Evolutionary conservation across 1,284 basidiomycete genomes (phyloP), one percentile per base, ranked within the genome.

Genomic region (Microbotryum scabiosae): DNA sequence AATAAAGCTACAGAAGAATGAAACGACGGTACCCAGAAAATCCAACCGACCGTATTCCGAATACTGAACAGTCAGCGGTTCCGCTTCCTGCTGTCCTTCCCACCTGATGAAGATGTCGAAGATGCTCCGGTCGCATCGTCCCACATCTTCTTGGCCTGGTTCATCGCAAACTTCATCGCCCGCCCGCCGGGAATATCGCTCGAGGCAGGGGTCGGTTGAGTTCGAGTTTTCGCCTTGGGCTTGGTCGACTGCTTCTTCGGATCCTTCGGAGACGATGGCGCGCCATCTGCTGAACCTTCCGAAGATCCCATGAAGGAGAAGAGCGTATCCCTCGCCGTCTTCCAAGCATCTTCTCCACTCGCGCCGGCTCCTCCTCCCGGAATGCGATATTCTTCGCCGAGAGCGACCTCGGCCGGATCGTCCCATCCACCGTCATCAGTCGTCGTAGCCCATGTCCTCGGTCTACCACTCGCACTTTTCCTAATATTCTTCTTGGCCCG

Each of bases 91-190:
- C 16, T 41, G 36, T 18, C 36, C 36, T 41, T 41, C 36, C 36
- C 36, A 41, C 36, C 16, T 12, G 16, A 41, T 41, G 5, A 41
- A 16, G 36, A 10, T 41, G 36, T 12, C 36, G 36, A 41, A 1
- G 9, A 9, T 2, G 9, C 36, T 41, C 52, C 43, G 9, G 43
- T 54, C 43, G 59, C 32, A 8, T 60, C 59, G 4, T 61, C 54
- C 59, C 53, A 61, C 5, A 48, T 53, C 51, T 61, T 56, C 59
- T 61, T 59, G 26, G 59, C 63, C 25, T 55, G 53, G 1, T 32
- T 44, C 46, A 55, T 48, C 25, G 57, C 51, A 21, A 56, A 21
- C 30, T 61, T 51, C 54, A 54, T 61, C 16, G 51, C 59, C 18
- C 58, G 44, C 4, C 63, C 63, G 5, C 51, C 43, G 10, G 54